A percentile compares a stretch with the other conserved stretches of the same genome.
Evolutionary conservation across 179 eudicot genomes (phyloP).

Genomic region (Carnegiea gigantea): DNA sequence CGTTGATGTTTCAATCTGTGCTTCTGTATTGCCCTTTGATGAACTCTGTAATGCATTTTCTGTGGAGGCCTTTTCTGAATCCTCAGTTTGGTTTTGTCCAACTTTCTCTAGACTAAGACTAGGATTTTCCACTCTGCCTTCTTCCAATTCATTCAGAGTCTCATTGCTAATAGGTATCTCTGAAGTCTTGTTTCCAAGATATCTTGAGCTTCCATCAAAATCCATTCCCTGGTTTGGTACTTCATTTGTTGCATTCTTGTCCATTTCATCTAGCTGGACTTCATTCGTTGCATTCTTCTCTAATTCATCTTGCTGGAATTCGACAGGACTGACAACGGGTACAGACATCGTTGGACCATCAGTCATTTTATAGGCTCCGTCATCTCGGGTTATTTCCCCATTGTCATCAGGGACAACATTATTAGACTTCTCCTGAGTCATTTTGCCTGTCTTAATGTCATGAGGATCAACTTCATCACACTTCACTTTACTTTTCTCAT

Average conservation of each 20-base stretch:
- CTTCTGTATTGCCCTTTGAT: neutral
- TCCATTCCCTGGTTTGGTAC: neutral
- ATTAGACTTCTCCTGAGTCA: neutral
- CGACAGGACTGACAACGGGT: neutral
- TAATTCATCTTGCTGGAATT: neutral
- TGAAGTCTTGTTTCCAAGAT: neutral
- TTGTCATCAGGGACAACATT: neutral
- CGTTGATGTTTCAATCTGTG: neutral
- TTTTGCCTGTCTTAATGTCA: neutral
- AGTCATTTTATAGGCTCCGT: neutral
- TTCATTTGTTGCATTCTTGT: slow-evolving; percentile 3
- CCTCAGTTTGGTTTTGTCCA: neutral
- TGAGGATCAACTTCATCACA: neutral
- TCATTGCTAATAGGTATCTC: neutral
- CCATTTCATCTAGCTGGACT: neutral
- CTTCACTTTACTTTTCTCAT: neutral
- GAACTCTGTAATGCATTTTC: slow-evolving; percentile 4
- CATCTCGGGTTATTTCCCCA: neutral
- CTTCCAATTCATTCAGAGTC: neutral
- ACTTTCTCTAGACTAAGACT: neutral
- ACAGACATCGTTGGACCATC: neutral
- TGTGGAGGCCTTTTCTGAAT: neutral
- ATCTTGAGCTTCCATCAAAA: neutral
- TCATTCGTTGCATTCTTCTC: neutral
- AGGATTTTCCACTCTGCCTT: neutral